These are phyloP conservation scores for Aspergillus sp. DNA, from an alignment of 2,329 filamentous ascomycete species.

Conservation along the genomic window DNA sequence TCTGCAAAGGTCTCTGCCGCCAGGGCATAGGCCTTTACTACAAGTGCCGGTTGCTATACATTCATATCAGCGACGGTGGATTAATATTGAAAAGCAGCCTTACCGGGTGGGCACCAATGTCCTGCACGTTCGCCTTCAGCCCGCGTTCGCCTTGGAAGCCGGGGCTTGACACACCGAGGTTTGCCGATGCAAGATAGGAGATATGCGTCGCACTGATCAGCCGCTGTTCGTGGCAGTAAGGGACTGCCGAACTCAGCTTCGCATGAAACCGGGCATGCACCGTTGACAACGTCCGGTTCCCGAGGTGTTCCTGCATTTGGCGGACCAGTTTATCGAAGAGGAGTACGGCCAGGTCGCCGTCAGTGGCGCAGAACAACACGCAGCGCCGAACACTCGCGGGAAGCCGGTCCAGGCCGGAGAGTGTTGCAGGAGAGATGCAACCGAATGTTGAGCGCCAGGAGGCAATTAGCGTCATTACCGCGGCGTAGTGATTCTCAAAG, in stretches of 20 bases:
- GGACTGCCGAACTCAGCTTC: not conserved
- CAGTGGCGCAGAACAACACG: not conserved
- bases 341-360: constrained; percentile 1
- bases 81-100: too few species aligned
- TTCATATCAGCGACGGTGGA: too few species aligned
- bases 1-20: too few species aligned
- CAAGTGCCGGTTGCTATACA: too few species aligned
- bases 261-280: too few species aligned
- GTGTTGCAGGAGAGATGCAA: not conserved
- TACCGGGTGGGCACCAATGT: not conserved
- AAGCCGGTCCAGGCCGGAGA: not conserved
- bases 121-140: not conserved
- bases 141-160: not conserved
- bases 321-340: too few species aligned
- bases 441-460: not conserved
- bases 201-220: not conserved
- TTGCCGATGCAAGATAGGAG: not conserved
- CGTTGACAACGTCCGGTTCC: too few species aligned
- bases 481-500: not conserved
- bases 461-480: not conserved
- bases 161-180: not conserved
- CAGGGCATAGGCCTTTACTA: too few species aligned
- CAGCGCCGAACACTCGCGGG: not conserved
- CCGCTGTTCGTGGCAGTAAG: not conserved
- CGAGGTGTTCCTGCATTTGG: too few species aligned